These are phyloP conservation scores for Botrytis aclada DNA, from an alignment of 2,329 filamentous ascomycete genomes.

Conservation along the genomic window DNA sequence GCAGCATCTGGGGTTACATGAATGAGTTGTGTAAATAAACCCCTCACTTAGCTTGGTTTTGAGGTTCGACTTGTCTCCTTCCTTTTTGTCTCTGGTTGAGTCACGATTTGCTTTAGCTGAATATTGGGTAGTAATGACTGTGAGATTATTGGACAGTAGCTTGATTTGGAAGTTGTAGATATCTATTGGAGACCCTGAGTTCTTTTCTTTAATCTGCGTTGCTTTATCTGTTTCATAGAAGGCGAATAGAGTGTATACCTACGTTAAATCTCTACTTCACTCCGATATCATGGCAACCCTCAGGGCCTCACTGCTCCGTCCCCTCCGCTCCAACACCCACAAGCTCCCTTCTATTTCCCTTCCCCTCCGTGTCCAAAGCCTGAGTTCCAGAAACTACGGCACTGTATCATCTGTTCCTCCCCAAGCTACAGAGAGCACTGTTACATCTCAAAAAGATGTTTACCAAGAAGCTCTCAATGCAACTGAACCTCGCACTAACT, in stretches of 20 bases:
- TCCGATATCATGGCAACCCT: background rate
- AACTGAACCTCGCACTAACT: slow-evolving; percentile 62
- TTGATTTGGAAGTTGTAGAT: background rate
- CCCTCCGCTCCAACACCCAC: background rate
- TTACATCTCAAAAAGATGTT: background rate
- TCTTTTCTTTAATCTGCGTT: background rate
- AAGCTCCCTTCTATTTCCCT: background rate
- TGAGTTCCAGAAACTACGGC: background rate
- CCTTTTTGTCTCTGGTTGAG: slow-evolving; percentile 1
- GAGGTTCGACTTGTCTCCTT: background rate
- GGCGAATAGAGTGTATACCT: background rate
- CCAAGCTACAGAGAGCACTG: background rate
- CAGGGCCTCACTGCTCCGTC: background rate
- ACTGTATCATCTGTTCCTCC: slow-evolving; percentile 14
- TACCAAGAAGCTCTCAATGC: slow-evolving; percentile 54
- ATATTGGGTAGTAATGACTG: background rate
- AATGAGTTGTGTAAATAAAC: background rate
- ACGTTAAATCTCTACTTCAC: background rate
- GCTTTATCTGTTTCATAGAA: background rate
- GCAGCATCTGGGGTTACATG: background rate
- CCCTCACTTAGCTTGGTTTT: background rate
- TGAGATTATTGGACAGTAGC: background rate
- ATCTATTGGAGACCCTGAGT: background rate
- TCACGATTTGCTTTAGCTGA: background rate
- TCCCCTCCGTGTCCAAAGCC: background rate